A percentile compares a stretch with the other conserved stretches of the same genome.
Conservation (phyloP, 352 stramenopile genomes). For the Globisporangium viniferum region DNA sequence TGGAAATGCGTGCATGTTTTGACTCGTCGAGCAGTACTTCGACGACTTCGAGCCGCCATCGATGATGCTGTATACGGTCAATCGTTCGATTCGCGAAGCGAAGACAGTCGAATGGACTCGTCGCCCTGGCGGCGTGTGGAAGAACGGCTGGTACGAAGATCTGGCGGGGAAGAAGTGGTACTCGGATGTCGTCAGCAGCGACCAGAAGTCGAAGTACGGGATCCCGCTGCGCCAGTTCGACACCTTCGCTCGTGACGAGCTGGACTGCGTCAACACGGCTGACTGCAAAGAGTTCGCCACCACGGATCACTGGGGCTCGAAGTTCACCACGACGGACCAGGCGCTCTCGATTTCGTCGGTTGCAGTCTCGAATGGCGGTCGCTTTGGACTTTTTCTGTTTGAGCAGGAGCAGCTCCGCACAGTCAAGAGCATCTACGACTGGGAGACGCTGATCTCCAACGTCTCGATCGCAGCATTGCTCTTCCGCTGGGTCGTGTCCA, state of each 20-base stretch:
- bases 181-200: constrained; percentile 37
- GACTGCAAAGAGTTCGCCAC: constrained; percentile 12
- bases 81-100: constrained; percentile 21
- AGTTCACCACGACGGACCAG: constrained; percentile 20
- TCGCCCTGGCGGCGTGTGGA: constrained; percentile 24
- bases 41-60: too few relatives aligned
- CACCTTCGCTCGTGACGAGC: constrained; percentile 22
- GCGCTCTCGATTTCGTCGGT: constrained; percentile 22
- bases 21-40: too few relatives aligned
- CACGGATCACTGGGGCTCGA: constrained; percentile 19
- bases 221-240: constrained; percentile 32
- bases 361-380: constrained; percentile 24
- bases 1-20: too few relatives aligned
- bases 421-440: constrained; percentile 33
- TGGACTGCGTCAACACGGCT: constrained; percentile 22
- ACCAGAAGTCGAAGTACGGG: constrained; percentile 21
- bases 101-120: constrained; percentile 41
- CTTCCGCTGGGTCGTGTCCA: constrained; percentile 37
- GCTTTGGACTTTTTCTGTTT: constrained; percentile 40
- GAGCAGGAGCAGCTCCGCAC: constrained; percentile 7
- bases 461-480: constrained; percentile 33
- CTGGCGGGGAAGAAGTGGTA: constrained; percentile 16
- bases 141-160: constrained; percentile 44
- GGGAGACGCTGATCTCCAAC: constrained; percentile 47
- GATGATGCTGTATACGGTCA: too few relatives aligned